Evolutionary conservation across 2,329 filamentous ascomycete genomes (phyloP), one percentile per base, ranked within the genome.

Genomic region (Beauveria rudraprayagi): DNA sequence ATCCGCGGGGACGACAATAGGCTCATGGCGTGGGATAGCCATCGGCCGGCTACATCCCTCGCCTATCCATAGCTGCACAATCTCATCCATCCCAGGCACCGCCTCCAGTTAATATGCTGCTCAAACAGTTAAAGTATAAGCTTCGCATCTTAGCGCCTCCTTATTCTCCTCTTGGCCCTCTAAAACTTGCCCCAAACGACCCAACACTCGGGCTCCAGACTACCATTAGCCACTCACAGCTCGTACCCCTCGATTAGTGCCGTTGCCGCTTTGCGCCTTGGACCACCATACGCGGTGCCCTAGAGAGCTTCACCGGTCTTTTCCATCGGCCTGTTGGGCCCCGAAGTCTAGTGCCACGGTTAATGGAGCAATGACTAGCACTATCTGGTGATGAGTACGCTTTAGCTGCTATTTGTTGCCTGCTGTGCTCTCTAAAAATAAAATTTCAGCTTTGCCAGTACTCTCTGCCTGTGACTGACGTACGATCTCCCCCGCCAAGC

Each of bases 401-500:
- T 34, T 48, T 2, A 14, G 44, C 55, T 48, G 44, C 28, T 14
- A 22, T 16, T n/a, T 41, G 19, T 17, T 10, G 11, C 19, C 28
- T 40, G 19, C 19, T 9, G 5, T 40, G 14, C 43, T 8, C 41
- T 50, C 44, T 6, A n/a, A 24, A 26, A n/a, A 19, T 11, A 22
- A n/a, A 30, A 9, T 51, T 37, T 37, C 34, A 37, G 34, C 34
- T 37, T 37, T 37, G 34, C 34, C 34, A 37, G 46, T 19, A 34
- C 14, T 7, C 46, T 59, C 46, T 51, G 46, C 10, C 37, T 59
- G 56, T 51, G 34, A 59, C 56, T 59, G 56, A 59, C 56, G 56
- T 59, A 59, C 47, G 19, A 52, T 44, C 56, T 58, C 37, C 56
- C 54, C 56, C 56, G 47, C 56, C 56, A 59, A 59, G 56, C 56